phyloP scores from a whole-genome alignment of 371 early-diverging fungal species.

The Mortierella sp. region DNA sequence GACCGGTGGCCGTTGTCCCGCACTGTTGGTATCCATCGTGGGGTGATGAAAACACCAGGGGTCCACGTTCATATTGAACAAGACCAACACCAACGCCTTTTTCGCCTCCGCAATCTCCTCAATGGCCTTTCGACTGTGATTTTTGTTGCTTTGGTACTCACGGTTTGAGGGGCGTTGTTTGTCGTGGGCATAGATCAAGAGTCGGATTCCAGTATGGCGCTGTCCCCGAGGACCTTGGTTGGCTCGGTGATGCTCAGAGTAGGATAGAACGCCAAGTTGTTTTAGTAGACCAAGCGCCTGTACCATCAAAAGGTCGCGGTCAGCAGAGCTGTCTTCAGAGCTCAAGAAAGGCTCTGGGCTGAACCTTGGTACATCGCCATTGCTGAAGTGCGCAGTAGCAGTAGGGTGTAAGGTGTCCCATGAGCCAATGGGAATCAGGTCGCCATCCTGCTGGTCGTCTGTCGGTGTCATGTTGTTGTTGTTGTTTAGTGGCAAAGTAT shows the following conservation, averaged over 20 bases:
- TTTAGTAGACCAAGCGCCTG: constrained; percentile 14
- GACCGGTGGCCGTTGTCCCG: background rate
- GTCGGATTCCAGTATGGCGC: background rate
- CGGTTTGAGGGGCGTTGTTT: background rate
- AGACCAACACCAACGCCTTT: constrained; percentile 23
- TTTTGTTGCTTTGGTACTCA: background rate
- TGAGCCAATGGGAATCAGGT: constrained; percentile 35
- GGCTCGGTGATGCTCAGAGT: background rate
- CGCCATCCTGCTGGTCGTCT: background rate
- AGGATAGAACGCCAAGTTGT: constrained; percentile 15
- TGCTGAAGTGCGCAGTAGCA: background rate
- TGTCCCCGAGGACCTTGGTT: background rate
- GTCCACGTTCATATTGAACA: constrained; percentile 39
- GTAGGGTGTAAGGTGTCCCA: constrained; percentile 22
- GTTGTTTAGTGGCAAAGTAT: background rate
- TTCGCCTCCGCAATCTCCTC: background rate
- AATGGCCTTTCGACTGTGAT: background rate
- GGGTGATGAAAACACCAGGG: constrained; percentile 18
- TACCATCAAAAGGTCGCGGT: constrained; percentile 13
- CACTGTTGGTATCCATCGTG: background rate
- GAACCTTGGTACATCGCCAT: background rate
- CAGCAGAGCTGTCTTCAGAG: background rate
- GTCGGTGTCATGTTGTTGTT: background rate
- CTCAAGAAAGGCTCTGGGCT: background rate
- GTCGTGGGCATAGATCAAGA: constrained; percentile 30